Base-by-base conservation (phyloP, 768 basidiomycete genomes). In the Phylloporus rhodoxanthus region DNA sequence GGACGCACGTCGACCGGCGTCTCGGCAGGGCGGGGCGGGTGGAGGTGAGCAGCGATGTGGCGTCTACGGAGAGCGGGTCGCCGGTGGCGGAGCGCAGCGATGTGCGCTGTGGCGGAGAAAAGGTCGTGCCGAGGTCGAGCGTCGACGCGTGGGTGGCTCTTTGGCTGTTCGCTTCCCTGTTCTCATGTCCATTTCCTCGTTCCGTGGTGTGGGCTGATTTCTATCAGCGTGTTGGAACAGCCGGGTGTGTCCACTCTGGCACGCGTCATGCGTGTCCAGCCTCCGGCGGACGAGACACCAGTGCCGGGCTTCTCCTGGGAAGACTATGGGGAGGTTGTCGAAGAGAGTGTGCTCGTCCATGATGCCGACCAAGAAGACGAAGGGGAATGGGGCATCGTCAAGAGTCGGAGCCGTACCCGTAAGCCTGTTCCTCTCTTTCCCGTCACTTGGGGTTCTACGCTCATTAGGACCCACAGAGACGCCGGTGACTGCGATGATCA, bases 371-470 rank as follows among this genome's bases (percentile, higher is more conserved):
- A 77, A 23, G 87, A 86, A 61, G 87, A 87, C 47, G 87, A 84
- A 44, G 85, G 81, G 2, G 74, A 72, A 15, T 91, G 88, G 90
- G 85, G 80, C 20, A 78, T 88, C 37, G 87, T 91, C 57, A 78
- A 73, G 67, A 79, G 79, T 57, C 75, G 75, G 49, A 62, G 67
- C 33, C 73, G 71, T 41, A 55, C 67, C 21, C 72, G 78, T 80
- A 65, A 50, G n/a, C 72, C 42, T 46, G 26, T 44, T 19, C 6
- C 8, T 38, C 28, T 2, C 19, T 36, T 33, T 38, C 21, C 41
- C 29, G 20, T n/a, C 32, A 26, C 13, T 32, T 19, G n/a, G 8
- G 6, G 25, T 33, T 26, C 2, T 19, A 10, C 33, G 19, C 21
- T 7, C 23, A 20, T 28, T n/a, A 70, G 68, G 51, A 29, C 23